Percentiles rank a stretch among this genome's conserved stretches.
Conservation (phyloP, 2,329 filamentous ascomycete species). For the Paraconiothyrium sp. region DNA sequence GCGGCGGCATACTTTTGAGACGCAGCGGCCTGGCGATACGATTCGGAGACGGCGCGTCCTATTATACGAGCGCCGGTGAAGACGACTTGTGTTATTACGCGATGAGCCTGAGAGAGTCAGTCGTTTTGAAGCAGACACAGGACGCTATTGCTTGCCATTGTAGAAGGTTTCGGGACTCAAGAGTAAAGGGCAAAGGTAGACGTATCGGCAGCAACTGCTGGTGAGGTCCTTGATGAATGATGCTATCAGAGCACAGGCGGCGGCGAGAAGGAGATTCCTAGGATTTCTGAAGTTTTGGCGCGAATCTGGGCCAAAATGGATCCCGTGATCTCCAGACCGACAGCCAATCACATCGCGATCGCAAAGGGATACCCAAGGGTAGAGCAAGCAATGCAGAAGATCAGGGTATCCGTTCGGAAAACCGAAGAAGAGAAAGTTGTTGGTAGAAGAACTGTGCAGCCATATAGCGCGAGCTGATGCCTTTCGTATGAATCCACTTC, state of each 20-base stretch:
- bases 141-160: slow-evolving; percentile 37
- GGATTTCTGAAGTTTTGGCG: slow-evolving; percentile 39
- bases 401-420: neutral
- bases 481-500: neutral
- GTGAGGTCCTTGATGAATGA: slow-evolving; percentile 20
- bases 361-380: slow-evolving; percentile 28
- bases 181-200: neutral
- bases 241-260: slow-evolving; percentile 19
- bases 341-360: slow-evolving; percentile 45
- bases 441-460: neutral
- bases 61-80: slow-evolving; percentile 90
- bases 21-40: slow-evolving; percentile 93
- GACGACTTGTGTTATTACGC: slow-evolving; percentile 92
- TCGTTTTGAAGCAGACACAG: slow-evolving; percentile 17
- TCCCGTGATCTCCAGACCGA: slow-evolving; percentile 33
- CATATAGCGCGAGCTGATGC: neutral
- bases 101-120: slow-evolving; percentile 75
- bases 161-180: neutral
- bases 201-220: neutral
- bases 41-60: slow-evolving; percentile 90
- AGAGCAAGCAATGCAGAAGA: neutral
- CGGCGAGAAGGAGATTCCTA: slow-evolving; percentile 27
- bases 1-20: slow-evolving; percentile 83
- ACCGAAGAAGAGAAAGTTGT: neutral
- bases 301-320: slow-evolving; percentile 21